Evolutionary conservation across 805 yeast species (phyloP).

Genomic region (Wickerhamiella lipophila): DNA sequence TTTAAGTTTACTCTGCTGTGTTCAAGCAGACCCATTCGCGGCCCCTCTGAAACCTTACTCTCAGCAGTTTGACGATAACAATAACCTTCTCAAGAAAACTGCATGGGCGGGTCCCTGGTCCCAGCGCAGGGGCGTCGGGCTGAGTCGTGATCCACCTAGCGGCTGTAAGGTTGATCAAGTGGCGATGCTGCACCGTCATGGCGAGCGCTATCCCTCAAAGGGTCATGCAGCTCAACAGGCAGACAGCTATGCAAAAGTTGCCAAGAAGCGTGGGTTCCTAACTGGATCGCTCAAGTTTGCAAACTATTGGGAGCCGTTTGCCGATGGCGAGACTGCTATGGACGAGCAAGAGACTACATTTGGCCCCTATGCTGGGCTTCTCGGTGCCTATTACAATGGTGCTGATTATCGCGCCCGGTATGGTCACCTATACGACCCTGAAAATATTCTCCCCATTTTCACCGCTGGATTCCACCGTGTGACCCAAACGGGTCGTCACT

Average conservation of each 20-base stretch:
- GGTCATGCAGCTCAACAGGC: conserved; percentile 13
- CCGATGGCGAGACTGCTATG: conserved; percentile 31
- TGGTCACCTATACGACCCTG: conserved; percentile 33
- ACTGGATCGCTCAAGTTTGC: conserved; percentile 37
- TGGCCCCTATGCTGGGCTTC: conserved; percentile 42
- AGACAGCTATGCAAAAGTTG: conserved; percentile 14
- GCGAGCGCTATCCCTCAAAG: conserved; percentile 41
- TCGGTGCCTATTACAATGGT: conserved; percentile 41
- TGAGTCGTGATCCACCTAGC: conserved; percentile 39
- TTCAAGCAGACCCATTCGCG: conserved; percentile 3
- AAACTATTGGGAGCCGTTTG: conserved; percentile 36
- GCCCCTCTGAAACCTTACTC: conserved; percentile 17
- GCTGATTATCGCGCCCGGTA: conserved; percentile 37
- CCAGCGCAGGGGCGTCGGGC: conserved; percentile 39
- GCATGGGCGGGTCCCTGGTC: conserved; percentile 46
- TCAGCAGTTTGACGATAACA: conserved; percentile 30
- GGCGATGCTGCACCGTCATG: conserved; percentile 42
- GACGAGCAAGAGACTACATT: conserved; percentile 36
- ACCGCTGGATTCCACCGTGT: conserved; percentile 43
- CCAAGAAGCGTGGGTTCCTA: conserved; percentile 12
- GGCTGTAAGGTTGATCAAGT: conserved; percentile 45
- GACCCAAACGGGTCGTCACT: conserved; percentile 23
- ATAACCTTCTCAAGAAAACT: conserved; percentile 35
- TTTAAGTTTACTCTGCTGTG: not conserved
- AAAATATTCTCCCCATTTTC: conserved; percentile 37